Percentiles rank a stretch among this genome's conserved stretches.
Evolutionary conservation across 495 filamentous ascomycete genomes (phyloP).

Genomic region (Penicillium mononematosum): DNA sequence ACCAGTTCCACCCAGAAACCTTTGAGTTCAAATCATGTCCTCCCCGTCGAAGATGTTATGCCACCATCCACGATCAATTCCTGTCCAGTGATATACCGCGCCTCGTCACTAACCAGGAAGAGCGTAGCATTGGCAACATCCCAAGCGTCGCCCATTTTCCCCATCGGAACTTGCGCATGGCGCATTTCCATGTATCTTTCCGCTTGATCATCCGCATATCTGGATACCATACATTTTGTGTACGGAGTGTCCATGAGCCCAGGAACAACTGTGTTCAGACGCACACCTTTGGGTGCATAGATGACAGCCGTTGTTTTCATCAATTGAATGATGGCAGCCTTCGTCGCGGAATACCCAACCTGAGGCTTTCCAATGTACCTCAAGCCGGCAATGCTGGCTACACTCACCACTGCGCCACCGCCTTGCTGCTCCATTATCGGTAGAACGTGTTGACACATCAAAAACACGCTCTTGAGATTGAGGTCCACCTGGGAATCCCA

Average conservation of each 20-base stretch:
- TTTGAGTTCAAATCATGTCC: constrained; percentile 8
- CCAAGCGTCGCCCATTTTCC: constrained; percentile 44
- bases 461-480: constrained; percentile 54
- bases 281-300: constrained; percentile 45
- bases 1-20: not conserved
- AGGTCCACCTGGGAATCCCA: constrained; percentile 52
- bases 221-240: constrained; percentile 40
- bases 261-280: constrained; percentile 55
- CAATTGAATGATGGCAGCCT: constrained; percentile 50
- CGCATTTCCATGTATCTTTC: constrained; percentile 36
- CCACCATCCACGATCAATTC: constrained; percentile 58
- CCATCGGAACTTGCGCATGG: constrained; percentile 45
- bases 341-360: constrained; percentile 51
- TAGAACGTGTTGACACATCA: constrained; percentile 45
- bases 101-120: constrained; percentile 51
- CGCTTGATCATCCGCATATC: constrained; percentile 42
- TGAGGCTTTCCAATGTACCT: constrained; percentile 55
- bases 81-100: constrained; percentile 53
- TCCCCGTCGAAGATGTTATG: constrained; percentile 33
- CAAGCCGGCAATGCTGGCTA: constrained; percentile 48
- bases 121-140: constrained; percentile 54
- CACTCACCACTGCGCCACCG: constrained; percentile 43
- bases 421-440: constrained; percentile 50
- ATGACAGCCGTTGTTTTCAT: constrained; percentile 51
- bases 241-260: constrained; percentile 52